A percentile compares a stretch with the other conserved stretches of the same genome.
These are phyloP conservation scores for Cystofilobasidium macerans DNA, from an alignment of 768 basidiomycete genomes.

Conservation along the genomic window DNA sequence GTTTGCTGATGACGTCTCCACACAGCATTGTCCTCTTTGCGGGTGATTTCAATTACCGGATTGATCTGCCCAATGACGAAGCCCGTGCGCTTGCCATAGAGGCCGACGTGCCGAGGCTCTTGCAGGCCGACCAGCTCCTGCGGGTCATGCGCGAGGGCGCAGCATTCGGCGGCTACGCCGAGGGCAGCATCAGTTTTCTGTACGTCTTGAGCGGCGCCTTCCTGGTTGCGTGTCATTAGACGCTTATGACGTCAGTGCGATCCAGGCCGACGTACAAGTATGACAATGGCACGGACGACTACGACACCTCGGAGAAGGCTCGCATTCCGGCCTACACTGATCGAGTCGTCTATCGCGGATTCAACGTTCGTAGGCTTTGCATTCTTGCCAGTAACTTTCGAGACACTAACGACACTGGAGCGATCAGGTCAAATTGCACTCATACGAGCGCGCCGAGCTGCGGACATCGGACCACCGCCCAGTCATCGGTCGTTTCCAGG, in stretches of 20 bases:
- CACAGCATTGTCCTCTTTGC: slow-evolving; percentile 81
- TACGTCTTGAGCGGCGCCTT: too few species aligned
- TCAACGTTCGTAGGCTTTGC: slow-evolving; percentile 33
- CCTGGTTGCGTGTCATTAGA: not conserved
- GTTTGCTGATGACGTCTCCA: slow-evolving; percentile 8
- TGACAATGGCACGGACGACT: slow-evolving; percentile 53
- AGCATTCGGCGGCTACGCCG: slow-evolving; percentile 72
- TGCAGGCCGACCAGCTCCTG: slow-evolving; percentile 78
- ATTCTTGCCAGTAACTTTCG: not conserved
- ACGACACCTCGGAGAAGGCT: slow-evolving; percentile 93
- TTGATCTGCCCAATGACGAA: slow-evolving; percentile 70
- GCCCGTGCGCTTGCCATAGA: slow-evolving; percentile 57
- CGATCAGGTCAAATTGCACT: slow-evolving; percentile 47
- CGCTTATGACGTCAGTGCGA: too few species aligned
- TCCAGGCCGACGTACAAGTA: slow-evolving; percentile 88
- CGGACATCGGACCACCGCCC: slow-evolving; percentile 92
- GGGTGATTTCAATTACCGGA: slow-evolving; percentile 82
- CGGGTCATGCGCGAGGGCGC: slow-evolving; percentile 58
- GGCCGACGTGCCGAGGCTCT: slow-evolving; percentile 59
- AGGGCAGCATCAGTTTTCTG: slow-evolving; percentile 76
- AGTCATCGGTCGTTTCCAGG: slow-evolving; percentile 75
- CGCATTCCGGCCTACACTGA: slow-evolving; percentile 78
- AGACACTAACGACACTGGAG: slow-evolving; percentile 37
- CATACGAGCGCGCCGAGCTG: slow-evolving; percentile 73
- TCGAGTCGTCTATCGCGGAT: slow-evolving; percentile 78